Base-by-base conservation (phyloP, 495 filamentous ascomycete species). In the Ascodesmis nigricans region DNA sequence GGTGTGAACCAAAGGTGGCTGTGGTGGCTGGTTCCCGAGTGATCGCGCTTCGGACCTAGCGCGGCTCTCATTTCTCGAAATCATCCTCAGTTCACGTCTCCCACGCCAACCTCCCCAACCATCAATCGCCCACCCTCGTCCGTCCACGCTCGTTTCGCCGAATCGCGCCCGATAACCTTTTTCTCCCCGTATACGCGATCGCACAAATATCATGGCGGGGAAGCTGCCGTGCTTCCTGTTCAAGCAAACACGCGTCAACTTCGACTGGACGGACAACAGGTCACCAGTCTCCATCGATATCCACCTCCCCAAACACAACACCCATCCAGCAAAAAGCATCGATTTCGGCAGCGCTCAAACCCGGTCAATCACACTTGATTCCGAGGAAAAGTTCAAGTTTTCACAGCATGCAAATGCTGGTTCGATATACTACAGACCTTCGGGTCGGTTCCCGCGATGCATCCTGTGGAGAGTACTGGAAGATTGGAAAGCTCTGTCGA, bases 381-480 rank as follows among this genome's bases (percentile, higher is more conserved):
- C 42, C 46, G 80, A 87, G 55, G 70, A 69, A 28, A 61, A 64
- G 25, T 91, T 87, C 50, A 64, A 72, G 27, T 57, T 63, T 42
- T 63, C 62, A 19, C 66, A 75, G 47, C 62, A 91, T 31, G 79
- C 90, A 14, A 76, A 64, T 2, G 68, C 81, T 19, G 77, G 76
- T 14, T 75, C 78, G 0, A 66, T 95, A 25, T 90, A 79, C 63
- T 79, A 91, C 55, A 67, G 84, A 35, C 68, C 67, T 46, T 63
- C 71, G 43, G 67, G 69, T 38, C 57, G 60, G 35, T 77, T 75
- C 37, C 90, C 87, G 29, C 69, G 78, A 44, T 74, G 65, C 48
- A 82, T 95, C 44, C 63, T 92, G 15, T 97, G 90, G 84, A 63
- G 87, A 35, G 63, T 97, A 13, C 56, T 93, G 40, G 73, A 90